Evolutionary conservation across 164 flowering plant genomes (phyloP), one percentile per base, ranked within the genome.

Genomic region (Stephania cephalantha): DNA sequence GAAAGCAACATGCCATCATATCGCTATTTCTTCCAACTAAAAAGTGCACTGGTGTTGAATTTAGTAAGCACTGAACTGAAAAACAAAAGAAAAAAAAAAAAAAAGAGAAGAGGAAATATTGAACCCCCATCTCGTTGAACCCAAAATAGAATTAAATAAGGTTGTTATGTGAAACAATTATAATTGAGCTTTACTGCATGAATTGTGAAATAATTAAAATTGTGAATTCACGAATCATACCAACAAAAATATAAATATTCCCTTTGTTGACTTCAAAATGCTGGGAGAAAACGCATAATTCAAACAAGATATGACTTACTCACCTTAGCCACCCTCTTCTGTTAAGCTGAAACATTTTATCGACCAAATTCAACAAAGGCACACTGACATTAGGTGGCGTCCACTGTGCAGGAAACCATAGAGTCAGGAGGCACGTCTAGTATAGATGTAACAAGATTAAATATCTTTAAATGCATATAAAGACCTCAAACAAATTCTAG

Each of bases 271-370:
- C 13, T 63, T 70, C 30, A 53, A 64, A 71, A 50, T 30, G 68
- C 44, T 65, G 46, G 25, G 18, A 76, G 72, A 0, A 25, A 2
- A 71, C 48, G n/a, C 45, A 67, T 31, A 69, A 71, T 12, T 18
- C 29, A 13, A 44, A 15, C 6, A 30, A 46, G 22, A 22, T 17
- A n/a, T 76, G 46, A 73, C 35, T 53, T 63, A 9, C 87, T 82
- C 75, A 94, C 99, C 99, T 94, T 72, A 96, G 77, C 98, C 99
- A 96, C 74, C 99, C 99, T 86, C 99, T 87, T 79, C 90, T 89
- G 46, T 96, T 91, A 18, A 96, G 97, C 86, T 94, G 99, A 84
- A 96, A 94, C 71, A 94, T 80, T 64, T 92, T 92, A 79, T 94
- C 98, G 35, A 96, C 98, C 71, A 96, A 82, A 84, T 94, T 94